Evolutionary conservation across 768 basidiomycete species (phyloP).

Genomic region (Lactifluus volemus): DNA sequence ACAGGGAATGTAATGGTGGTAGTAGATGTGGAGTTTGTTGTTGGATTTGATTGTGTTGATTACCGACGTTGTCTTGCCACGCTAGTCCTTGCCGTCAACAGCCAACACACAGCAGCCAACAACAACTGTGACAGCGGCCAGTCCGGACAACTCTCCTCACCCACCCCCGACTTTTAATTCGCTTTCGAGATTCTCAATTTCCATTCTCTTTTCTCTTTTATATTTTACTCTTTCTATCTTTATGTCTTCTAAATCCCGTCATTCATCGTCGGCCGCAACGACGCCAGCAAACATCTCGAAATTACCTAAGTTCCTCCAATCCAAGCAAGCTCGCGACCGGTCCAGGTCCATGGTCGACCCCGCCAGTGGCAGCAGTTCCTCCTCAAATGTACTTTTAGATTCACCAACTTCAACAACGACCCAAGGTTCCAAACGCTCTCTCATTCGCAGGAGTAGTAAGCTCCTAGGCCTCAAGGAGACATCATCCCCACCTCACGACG

Average conservation of each 20-base stretch:
- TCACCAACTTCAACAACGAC: conserved; percentile 4
- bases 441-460: conserved; percentile 16
- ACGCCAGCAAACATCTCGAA: conserved; percentile 43
- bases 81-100: not conserved
- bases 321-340: conserved; percentile 50
- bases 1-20: not conserved
- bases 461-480: conserved; percentile 18
- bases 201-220: not conserved
- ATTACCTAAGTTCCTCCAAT: conserved; percentile 57
- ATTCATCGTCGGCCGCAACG: conserved; percentile 34
- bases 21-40: not conserved
- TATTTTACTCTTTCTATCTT: not conserved
- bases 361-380: conserved; percentile 32
- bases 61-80: conserved; percentile 1
- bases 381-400: conserved; percentile 27
- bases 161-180: not conserved
- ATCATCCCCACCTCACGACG: conserved; percentile 21
- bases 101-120: not conserved
- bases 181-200: not conserved
- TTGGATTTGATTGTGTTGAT: not conserved
- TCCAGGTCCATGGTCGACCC: conserved; percentile 44
- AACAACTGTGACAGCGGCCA: not conserved
- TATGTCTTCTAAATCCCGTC: conserved; percentile 42
- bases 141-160: too few species aligned
- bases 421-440: conserved; percentile 16